Percentiles rank a stretch among this genome's conserved stretches.
These are phyloP conservation scores for Clitopilus hobsonii DNA, from an alignment of 768 basidiomycete species.

Conservation along the genomic window DNA sequence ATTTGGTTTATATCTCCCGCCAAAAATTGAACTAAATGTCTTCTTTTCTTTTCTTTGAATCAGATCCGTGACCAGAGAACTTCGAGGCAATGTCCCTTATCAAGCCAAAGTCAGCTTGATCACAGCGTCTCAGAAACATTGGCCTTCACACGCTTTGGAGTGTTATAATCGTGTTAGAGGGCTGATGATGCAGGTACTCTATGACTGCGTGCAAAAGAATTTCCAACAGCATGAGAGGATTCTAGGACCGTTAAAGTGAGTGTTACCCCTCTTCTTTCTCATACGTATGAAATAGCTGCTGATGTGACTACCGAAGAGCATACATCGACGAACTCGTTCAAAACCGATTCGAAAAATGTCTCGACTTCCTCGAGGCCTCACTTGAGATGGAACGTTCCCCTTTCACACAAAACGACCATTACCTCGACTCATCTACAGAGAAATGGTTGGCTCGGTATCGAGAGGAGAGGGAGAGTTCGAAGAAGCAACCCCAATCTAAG, in stretches of 20 bases:
- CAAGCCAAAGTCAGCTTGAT: constrained; percentile 27
- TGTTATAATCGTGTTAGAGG: constrained; percentile 12
- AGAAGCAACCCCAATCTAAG: constrained; percentile 4
- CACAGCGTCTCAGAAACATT: constrained; percentile 19
- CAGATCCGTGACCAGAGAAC: constrained; percentile 30
- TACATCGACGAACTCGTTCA: constrained; percentile 11
- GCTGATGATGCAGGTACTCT: background rate
- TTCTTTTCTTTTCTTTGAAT: constrained; percentile 18
- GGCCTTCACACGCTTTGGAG: constrained; percentile 15
- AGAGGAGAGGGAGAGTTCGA: constrained; percentile 14
- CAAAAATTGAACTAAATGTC: too few species aligned
- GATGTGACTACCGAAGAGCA: constrained; percentile 5
- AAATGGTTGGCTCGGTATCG: constrained; percentile 31
- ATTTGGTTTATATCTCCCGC: constrained; percentile 10
- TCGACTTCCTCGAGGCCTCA: constrained; percentile 17
- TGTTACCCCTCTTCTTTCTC: background rate
- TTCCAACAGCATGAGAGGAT: background rate
- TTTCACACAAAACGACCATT: constrained; percentile 37
- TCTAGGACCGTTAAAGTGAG: background rate
- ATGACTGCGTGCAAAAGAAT: background rate
- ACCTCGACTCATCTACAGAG: constrained; percentile 24
- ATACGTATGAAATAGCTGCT: background rate
- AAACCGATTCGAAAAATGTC: constrained; percentile 12
- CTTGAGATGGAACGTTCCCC: constrained; percentile 29
- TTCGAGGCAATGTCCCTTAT: constrained; percentile 30